Base-by-base conservation (phyloP, 148 eudicot genomes). In the Linanthus parryae region DNA sequence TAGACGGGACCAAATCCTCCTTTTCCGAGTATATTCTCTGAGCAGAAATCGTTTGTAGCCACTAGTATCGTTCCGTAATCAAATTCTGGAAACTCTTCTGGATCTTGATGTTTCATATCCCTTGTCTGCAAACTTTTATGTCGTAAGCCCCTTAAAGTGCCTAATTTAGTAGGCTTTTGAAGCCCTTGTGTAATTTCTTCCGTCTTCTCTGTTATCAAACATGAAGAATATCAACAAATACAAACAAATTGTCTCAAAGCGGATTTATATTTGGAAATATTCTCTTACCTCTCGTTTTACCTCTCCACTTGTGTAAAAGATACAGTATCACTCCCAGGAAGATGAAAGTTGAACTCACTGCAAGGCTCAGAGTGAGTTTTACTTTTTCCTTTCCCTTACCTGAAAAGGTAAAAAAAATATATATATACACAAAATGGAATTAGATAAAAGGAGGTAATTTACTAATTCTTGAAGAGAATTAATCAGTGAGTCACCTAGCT, bases 21-120 rank as follows among this genome's bases (percentile, higher is more conserved):
- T 33, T 43, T 38, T 41, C 74, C 74, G n/a, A 70, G 47, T 51
- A 52, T 64, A 39, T 70, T 63, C 24, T 26, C 31, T 1, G 25
- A 37, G 21, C 37, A 14, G 42, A 70, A 70, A 57, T 40, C 36
- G 29, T 47, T 59, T 23, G 74, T 70, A 24, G 65, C 65, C 2
- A 44, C 40, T 9, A n/a, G 47, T 29, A 70, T 24, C 9, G 40
- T 50, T 18, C 19, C 52, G 20, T 52, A 64, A 14, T 62, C 51
- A 21, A 63, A 43, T 8, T 57, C n/a, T 19, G 58, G 68, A 17
- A 63, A 52, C 65, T 15, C 19, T 18, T 18, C 15, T 15, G 35
- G 1, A 18, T 45, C 50, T 5, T 0, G 1, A 21, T 45, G 21
- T 7, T 1, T 17, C 7, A 8, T n/a, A n/a, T n/a, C n/a, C n/a